Base-by-base conservation (phyloP, 176 grass and related monocot species). In the Oryza rufipogon region DNA sequence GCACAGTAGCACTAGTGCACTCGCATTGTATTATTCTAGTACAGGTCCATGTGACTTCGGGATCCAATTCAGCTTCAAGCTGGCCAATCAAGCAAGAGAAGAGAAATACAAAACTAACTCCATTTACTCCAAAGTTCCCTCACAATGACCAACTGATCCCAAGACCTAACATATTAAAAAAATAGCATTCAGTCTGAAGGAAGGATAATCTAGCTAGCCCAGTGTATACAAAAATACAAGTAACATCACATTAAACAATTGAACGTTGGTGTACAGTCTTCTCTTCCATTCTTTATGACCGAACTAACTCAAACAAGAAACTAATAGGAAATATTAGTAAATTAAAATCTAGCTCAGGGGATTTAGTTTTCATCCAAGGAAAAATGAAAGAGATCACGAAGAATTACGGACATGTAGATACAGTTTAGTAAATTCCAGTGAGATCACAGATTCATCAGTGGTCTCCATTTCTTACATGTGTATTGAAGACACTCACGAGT, bases 61-160 rank as follows among this genome's bases (percentile, higher is more conserved):
- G 70, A 44, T 63, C 69, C 22, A 72, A 63, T 63, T 70, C 32
- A 38, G 9, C 26, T 80, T 69, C 45, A 80, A 44, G 20, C 30
- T 54, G 68, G 39, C 9, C 32, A 56, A 56, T 49, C 26, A 34
- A 75, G 15, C 12, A 74, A 51, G 9, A 72, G 4, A n/a, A 44
- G 34, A 41, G 4, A 19, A 36, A 23, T 13, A 34, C 36, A n/a
- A 44, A 22, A 44, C 15, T 11, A 20, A 70, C 0, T 17, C 36
- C 19, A 70, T 41, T 70, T 42, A 19, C 14, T 15, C 10, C 4
- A 8, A 9, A 8, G 9, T 20, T 11, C 19, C 32, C 36, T 58
- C 58, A 63, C 0, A 63, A 10, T 23, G 20, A 63, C 58, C 20
- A 23, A 63, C 58, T 23, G 9, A 63, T 23, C 58, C 58, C 58